Percentiles rank a stretch among this genome's conserved stretches.
phyloP scores from a whole-genome alignment of 2,329 filamentous ascomycete species.

The Neonectria ditissima region DNA sequence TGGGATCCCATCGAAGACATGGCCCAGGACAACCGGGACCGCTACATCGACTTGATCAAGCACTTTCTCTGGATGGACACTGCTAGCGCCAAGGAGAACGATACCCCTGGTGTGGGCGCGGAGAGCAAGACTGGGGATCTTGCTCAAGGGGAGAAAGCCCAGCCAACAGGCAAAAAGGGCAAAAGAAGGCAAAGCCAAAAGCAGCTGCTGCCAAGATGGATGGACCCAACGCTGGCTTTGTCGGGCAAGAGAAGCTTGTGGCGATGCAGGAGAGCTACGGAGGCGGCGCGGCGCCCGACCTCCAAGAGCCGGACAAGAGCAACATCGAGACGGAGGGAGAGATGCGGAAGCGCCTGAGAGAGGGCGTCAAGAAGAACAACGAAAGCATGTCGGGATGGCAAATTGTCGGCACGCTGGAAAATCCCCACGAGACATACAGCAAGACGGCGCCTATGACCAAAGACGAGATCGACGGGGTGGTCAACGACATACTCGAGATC shows the following conservation, averaged over 20 bases:
- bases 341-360: constrained; percentile 42
- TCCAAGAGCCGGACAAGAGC: constrained; percentile 42
- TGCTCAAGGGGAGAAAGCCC: not conserved
- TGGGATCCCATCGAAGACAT: constrained; percentile 47
- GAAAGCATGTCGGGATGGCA: constrained; percentile 34
- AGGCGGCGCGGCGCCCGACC: not conserved
- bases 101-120: not conserved
- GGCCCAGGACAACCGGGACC: constrained; percentile 37
- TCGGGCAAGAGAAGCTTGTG: constrained; percentile 36
- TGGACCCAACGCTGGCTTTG: not conserved
- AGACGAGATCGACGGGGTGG: constrained; percentile 40
- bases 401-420: constrained; percentile 43
- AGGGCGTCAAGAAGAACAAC: constrained; percentile 45
- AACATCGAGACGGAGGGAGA: constrained; percentile 47
- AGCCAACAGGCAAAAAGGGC: constrained; percentile 20
- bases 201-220: not conserved
- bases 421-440: constrained; percentile 39
- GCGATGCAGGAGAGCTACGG: constrained; percentile 24
- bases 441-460: constrained; percentile 44
- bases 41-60: constrained; percentile 46
- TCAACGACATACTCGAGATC: constrained; percentile 44
- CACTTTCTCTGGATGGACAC: constrained; percentile 46
- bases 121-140: not conserved
- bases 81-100: not conserved
- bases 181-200: constrained; percentile 39